Evolutionary conservation across 2,329 filamentous ascomycete genomes (phyloP), one percentile per base, ranked within the genome.

Genomic region (Shiraia sp.): DNA sequence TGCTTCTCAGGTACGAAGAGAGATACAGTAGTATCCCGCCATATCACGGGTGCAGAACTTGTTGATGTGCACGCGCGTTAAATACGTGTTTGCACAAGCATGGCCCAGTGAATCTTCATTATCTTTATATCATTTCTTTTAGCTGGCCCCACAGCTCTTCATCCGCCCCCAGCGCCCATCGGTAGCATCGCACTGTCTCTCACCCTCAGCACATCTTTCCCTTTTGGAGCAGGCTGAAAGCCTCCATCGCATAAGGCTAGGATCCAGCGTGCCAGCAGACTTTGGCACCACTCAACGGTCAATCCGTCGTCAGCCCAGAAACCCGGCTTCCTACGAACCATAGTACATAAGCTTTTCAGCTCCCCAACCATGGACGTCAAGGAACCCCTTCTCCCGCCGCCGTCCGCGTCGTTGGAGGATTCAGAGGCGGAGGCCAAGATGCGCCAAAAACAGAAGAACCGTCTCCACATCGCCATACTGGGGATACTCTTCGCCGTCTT

Each of bases 401-500:
- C 50, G 15, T 42, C 53, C 37, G 33, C 53, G 24, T 34, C 40
- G 3, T 16, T 29, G 3, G 13, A n/a, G 24, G 45, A 51, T 23
- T 33, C 32, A 26, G 19, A 17, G 12, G 33, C 37, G 22, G 37
- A 51, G 28, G 32, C 53, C 29, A 49, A 38, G 7, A 58, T 61
- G 55, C 52, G 49, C 10, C 37, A 48, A n/a, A 56, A 47, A 28
- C 55, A 53, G 37, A 55, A 52, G 31, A 42, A 37, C 12, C 57
- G 53, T 26, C 58, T 65, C 36, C 59, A 63, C 37, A 49, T 52
- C 30, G 50, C 61, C 10, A 57, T 56, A 8, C 24, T 62, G 14
- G 49, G 51, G n/a, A 28, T 64, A 12, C 9, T 69, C 3, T 23
- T 68, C 26, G 59, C 55, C 10, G 34, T 70, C 10, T 69, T 68